Conservation (phyloP, 2,329 filamentous ascomycete species). For the Curvularia spicifera region DNA sequence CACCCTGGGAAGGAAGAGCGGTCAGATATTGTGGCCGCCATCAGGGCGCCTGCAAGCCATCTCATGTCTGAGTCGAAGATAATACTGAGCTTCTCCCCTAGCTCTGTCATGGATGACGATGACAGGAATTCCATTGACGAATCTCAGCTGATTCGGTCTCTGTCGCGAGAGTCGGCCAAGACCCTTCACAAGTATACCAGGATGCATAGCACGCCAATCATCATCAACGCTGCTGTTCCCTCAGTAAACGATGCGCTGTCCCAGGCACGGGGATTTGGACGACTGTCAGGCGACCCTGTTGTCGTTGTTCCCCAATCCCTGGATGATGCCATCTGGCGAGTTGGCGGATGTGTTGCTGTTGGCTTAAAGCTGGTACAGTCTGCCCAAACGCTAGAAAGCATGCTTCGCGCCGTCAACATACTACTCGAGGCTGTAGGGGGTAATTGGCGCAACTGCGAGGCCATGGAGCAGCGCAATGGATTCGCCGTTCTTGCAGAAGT, state of each 20-base stretch:
- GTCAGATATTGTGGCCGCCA: slow-evolving; percentile 89
- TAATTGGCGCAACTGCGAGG: slow-evolving; percentile 97
- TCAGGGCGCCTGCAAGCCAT: slow-evolving; percentile 81
- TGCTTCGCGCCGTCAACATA: slow-evolving; percentile 79
- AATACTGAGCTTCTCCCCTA: slow-evolving; percentile 81
- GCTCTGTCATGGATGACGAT: slow-evolving; percentile 80
- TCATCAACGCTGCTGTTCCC: slow-evolving; percentile 86
- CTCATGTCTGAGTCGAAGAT: slow-evolving; percentile 83
- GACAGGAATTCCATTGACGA: slow-evolving; percentile 74
- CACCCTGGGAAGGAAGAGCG: slow-evolving; percentile 88
- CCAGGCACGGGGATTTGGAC: slow-evolving; percentile 77
- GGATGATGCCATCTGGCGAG: slow-evolving; percentile 89
- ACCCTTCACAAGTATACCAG: slow-evolving; percentile 73
- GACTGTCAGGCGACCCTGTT: slow-evolving; percentile 82
- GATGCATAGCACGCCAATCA: slow-evolving; percentile 76
- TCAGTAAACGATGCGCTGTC: slow-evolving; percentile 88
- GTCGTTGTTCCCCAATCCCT: slow-evolving; percentile 81
- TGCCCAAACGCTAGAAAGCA: slow-evolving; percentile 71
- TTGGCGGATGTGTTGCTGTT: slow-evolving; percentile 88
- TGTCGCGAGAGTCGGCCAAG: slow-evolving; percentile 74
- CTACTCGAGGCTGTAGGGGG: slow-evolving; percentile 84
- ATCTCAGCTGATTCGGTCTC: slow-evolving; percentile 73
- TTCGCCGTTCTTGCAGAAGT: slow-evolving; percentile 87
- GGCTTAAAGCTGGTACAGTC: slow-evolving; percentile 84
- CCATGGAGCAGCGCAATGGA: slow-evolving; percentile 94